phyloP scores from a whole-genome alignment of 495 filamentous ascomycete genomes.

The Xylaria flabelliformis region DNA sequence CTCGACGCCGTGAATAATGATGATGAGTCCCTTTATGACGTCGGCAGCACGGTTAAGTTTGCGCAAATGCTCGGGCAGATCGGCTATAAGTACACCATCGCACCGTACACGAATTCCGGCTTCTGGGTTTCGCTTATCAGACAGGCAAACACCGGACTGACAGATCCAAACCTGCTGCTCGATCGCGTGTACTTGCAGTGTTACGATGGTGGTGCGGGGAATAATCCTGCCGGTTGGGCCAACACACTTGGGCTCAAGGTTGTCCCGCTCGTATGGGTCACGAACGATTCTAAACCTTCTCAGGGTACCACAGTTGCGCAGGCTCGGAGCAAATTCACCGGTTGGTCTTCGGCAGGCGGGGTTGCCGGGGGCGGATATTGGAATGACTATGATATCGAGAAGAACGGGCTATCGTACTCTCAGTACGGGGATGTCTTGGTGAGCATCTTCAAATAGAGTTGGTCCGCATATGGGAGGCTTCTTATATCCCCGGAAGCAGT shows the following conservation, averaged over 20 bases:
- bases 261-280: conserved; percentile 53
- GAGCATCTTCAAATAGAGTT: conserved; percentile 42
- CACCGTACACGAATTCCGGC: conserved; percentile 47
- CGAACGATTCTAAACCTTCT: conserved; percentile 52
- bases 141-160: conserved; percentile 39
- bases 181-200: conserved; percentile 52
- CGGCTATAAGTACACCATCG: conserved; percentile 50
- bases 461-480: background rate
- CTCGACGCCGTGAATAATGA: conserved; percentile 55
- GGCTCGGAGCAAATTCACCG: conserved; percentile 40
- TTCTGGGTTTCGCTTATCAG: conserved; percentile 43
- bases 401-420: conserved; percentile 49
- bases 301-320: conserved; percentile 45
- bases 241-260: conserved; percentile 46
- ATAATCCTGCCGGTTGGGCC: conserved; percentile 47
- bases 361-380: conserved; percentile 52
- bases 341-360: conserved; percentile 39
- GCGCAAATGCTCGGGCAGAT: conserved; percentile 47
- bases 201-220: conserved; percentile 51
- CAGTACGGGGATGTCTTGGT: conserved; percentile 45
- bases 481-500: background rate
- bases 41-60: conserved; percentile 46
- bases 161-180: conserved; percentile 37
- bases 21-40: conserved; percentile 52
- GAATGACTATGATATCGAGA: conserved; percentile 56